Evolutionary conservation across 2,329 filamentous ascomycete species (phyloP).

Genomic region (Stachybotrys chlorohalonatus): DNA sequence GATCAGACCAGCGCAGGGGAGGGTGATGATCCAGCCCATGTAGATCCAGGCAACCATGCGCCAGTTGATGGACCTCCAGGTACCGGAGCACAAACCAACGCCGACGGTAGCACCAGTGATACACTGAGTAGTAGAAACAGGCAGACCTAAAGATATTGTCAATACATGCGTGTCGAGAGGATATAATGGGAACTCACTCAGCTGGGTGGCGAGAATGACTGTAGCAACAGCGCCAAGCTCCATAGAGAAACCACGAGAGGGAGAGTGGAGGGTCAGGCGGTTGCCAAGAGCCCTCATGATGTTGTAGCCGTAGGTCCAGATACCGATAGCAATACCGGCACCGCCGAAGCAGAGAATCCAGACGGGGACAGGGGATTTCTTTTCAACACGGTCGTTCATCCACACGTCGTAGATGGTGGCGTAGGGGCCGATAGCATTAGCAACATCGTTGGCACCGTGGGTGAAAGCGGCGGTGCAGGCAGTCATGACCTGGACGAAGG

Average conservation of each 20-base stretch:
- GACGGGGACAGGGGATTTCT: constrained; percentile 41
- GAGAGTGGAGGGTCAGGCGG: constrained; percentile 52
- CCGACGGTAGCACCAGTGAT: constrained; percentile 55
- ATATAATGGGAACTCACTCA: constrained; percentile 25
- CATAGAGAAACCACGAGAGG: constrained; percentile 50
- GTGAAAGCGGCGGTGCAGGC: constrained; percentile 56
- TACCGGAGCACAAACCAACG: constrained; percentile 52
- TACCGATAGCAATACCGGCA: constrained; percentile 42
- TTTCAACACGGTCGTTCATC: constrained; percentile 33
- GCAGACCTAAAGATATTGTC: constrained; percentile 31
- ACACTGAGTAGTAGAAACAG: constrained; percentile 57
- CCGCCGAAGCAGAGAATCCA: constrained; percentile 53
- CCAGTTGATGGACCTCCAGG: constrained; percentile 53
- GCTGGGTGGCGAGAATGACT: constrained; percentile 53
- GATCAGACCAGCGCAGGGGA: constrained; percentile 47
- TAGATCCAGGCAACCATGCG: constrained; percentile 54
- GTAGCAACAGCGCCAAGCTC: constrained; percentile 52
- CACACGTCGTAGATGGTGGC: constrained; percentile 56
- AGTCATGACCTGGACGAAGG: constrained; percentile 51
- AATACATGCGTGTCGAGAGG: rapidly evolving
- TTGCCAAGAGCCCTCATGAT: constrained; percentile 58
- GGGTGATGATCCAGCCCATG: constrained; percentile 51
- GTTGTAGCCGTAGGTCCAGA: constrained; percentile 57
- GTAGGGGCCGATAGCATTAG: constrained; percentile 54
- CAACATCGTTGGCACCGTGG: constrained; percentile 59